Evolutionary conservation across 768 basidiomycete species (phyloP).

Genomic region (Collybia sordida): DNA sequence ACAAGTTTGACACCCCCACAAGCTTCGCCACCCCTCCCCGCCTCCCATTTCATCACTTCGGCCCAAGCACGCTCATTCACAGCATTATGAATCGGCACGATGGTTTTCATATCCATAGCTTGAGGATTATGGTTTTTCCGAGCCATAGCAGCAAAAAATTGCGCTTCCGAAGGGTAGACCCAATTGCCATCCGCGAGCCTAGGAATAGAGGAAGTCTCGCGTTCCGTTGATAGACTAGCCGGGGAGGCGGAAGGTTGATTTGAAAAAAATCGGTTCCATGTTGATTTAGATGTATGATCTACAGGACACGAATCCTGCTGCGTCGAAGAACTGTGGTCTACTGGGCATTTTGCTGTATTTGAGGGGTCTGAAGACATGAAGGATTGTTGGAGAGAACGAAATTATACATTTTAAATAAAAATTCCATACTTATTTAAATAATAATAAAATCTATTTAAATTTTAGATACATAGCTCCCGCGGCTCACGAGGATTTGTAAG

Average conservation of each 20-base stretch:
- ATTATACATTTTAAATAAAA: too few relatives aligned
- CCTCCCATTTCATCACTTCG: constrained; percentile 83
- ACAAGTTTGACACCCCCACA: constrained; percentile 84
- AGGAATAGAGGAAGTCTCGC: constrained; percentile 89
- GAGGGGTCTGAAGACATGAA: constrained; percentile 19
- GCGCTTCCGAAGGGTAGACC: constrained; percentile 98
- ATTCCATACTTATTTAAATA: too few relatives aligned
- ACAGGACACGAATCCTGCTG: constrained; percentile 36
- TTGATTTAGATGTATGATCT: constrained; percentile 34
- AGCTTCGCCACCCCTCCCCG: constrained; percentile 72
- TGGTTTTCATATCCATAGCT: constrained; percentile 87
- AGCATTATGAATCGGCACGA: constrained; percentile 98
- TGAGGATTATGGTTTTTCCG: constrained; percentile 91
- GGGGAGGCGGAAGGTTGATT: constrained; percentile 18
- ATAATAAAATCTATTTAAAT: too few relatives aligned
- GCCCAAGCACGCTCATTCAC: constrained; percentile 95
- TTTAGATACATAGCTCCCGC: too few relatives aligned
- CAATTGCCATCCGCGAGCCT: constrained; percentile 71
- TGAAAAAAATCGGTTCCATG: constrained; percentile 43
- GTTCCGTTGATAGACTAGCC: constrained; percentile 58
- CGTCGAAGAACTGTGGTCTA: constrained; percentile 46
- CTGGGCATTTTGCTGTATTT: constrained; percentile 41
- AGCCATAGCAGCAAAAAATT: constrained; percentile 97
- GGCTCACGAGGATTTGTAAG: too few relatives aligned
- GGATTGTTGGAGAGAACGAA: constrained; percentile 12